Percentiles rank a stretch among this genome's conserved stretches.
Evolutionary conservation across 2,329 filamentous ascomycete genomes (phyloP).

Genomic region (Hypoxylon sp.): DNA sequence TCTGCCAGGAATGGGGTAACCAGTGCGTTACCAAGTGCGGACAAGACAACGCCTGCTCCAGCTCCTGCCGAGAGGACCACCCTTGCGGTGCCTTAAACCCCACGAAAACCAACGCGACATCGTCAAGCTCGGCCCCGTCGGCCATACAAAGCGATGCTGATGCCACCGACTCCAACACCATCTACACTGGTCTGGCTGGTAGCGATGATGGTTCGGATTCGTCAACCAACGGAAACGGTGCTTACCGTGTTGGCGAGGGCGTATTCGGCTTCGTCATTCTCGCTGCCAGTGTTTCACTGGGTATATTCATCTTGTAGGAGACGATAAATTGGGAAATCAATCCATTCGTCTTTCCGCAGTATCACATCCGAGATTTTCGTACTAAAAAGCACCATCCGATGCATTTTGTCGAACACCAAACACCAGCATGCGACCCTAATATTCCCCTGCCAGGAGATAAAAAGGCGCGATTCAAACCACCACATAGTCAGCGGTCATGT

Average conservation of each 20-base stretch:
- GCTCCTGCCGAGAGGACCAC: constrained; percentile 69
- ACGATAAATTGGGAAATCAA: not conserved
- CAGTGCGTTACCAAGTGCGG: constrained; percentile 71
- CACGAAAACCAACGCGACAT: constrained; percentile 64
- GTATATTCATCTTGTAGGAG: constrained; percentile 30
- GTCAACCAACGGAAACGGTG: constrained; percentile 22
- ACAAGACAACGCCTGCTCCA: constrained; percentile 64
- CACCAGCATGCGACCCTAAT: too few species aligned
- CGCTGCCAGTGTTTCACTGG: constrained; percentile 31
- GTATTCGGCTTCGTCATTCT: constrained; percentile 31
- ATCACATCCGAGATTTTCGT: not conserved
- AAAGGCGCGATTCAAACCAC: too few species aligned
- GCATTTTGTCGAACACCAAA: too few species aligned
- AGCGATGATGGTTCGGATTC: constrained; percentile 18
- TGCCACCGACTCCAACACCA: constrained; percentile 45
- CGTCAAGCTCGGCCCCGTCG: constrained; percentile 52
- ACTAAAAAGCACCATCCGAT: not conserved
- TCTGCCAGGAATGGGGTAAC: constrained; percentile 75
- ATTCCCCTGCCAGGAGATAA: too few species aligned
- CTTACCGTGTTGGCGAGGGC: constrained; percentile 29
- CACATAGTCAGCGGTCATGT: constrained; percentile 3
- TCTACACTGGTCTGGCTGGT: constrained; percentile 51
- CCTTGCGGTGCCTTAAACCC: constrained; percentile 77
- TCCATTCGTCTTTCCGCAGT: constrained; percentile 2
- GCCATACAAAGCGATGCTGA: constrained; percentile 51